These are phyloP conservation scores for Vanrija humicola DNA, from an alignment of 1,284 basidiomycete genomes.

Conservation along the genomic window DNA sequence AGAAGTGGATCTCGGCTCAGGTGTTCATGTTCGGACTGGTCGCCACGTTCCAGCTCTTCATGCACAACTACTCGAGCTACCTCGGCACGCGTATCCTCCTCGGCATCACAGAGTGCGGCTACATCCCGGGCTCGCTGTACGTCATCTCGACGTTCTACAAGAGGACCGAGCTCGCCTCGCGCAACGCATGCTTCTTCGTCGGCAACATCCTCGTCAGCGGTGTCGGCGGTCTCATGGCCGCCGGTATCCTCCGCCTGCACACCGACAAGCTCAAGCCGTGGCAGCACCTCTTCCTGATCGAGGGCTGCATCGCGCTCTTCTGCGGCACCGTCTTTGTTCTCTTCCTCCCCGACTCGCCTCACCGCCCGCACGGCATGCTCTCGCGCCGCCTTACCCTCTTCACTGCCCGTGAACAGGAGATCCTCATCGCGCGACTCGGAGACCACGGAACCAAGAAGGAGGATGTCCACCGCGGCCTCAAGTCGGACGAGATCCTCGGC, in stretches of 20 bases:
- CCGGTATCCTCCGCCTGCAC: conserved; percentile 12
- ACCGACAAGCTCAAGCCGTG: conserved; percentile 1
- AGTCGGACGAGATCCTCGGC: conserved; percentile 18
- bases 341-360: conserved; percentile 26
- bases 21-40: conserved; percentile 26
- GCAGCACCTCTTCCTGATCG: conserved; percentile 14
- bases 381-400: conserved; percentile 19
- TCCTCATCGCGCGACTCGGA: conserved; percentile 27
- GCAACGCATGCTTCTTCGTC: conserved; percentile 26
- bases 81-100: conserved; percentile 28
- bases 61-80: conserved; percentile 21
- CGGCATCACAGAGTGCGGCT: conserved; percentile 19
- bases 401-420: conserved; percentile 28
- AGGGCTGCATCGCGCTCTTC: conserved; percentile 24
- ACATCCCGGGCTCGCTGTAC: conserved; percentile 25
- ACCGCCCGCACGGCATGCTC: conserved; percentile 19
- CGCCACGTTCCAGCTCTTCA: conserved; percentile 27
- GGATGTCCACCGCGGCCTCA: conserved; percentile 4
- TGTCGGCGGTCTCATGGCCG: conserved; percentile 17
- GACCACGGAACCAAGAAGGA: conserved; percentile 29
- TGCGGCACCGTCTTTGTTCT: conserved; percentile 16
- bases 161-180: conserved; percentile 19
- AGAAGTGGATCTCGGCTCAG: conserved; percentile 32
- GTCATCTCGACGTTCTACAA: conserved; percentile 19
- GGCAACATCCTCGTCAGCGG: conserved; percentile 16